phyloP scores from a whole-genome alignment of 1,139 yeast species.

The Pichia sp. region DNA sequence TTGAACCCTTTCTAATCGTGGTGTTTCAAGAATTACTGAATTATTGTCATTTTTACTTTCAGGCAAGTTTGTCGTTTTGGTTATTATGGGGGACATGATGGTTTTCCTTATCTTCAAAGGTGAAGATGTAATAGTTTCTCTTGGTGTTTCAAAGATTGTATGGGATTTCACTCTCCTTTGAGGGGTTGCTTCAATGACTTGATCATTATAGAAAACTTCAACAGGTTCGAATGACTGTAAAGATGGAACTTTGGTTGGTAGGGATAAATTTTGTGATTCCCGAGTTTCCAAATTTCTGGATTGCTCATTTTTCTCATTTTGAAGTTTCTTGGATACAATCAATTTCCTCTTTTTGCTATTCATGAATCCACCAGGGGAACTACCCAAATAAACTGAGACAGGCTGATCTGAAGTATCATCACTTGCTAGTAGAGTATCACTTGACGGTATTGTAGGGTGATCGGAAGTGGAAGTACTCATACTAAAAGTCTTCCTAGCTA shows the following conservation, averaged over 20 bases:
- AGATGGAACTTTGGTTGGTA: neutral
- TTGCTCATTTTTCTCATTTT: too few species aligned
- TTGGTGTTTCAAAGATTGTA: neutral
- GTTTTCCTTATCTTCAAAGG: neutral
- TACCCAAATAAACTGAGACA: neutral
- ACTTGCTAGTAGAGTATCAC: neutral
- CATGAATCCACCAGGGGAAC: slow-evolving; percentile 9
- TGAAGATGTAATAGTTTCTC: neutral
- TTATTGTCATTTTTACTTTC: neutral
- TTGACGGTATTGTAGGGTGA: neutral
- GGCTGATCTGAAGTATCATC: neutral
- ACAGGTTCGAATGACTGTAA: neutral
- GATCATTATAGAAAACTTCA: slow-evolving; percentile 7
- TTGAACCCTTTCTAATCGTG: slow-evolving; percentile 12
- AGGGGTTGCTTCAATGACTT: slow-evolving; percentile 21
- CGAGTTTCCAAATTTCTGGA: too few species aligned
- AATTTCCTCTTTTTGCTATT: slow-evolving; percentile 11
- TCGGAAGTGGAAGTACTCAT: slow-evolving; percentile 20
- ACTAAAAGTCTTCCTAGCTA: slow-evolving; percentile 27
- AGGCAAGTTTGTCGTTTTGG: neutral
- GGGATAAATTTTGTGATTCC: neutral
- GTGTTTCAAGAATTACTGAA: slow-evolving; percentile 10
- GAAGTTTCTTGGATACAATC: slow-evolving; percentile 2
- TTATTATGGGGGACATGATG: too few species aligned
- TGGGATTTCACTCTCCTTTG: slow-evolving; percentile 1